phyloP scores from a whole-genome alignment of 176 grass and related monocot genomes.

The Musa schizocarpa region DNA sequence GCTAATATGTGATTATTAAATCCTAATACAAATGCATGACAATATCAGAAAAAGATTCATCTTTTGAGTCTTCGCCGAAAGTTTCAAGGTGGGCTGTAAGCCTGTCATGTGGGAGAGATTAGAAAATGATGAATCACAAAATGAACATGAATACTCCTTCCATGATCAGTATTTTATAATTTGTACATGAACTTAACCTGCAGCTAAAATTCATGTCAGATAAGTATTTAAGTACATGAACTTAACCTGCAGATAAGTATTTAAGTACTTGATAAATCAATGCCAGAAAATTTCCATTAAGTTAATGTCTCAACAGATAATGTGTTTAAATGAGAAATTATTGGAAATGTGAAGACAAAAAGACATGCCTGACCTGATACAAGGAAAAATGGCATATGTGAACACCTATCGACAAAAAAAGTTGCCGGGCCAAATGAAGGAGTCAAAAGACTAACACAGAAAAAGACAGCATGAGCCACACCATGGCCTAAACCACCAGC shows the following conservation, averaged over 20 bases:
- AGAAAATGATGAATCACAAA: neutral
- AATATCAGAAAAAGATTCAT: neutral
- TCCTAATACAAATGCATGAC: neutral
- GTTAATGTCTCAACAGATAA: neutral
- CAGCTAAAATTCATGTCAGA: neutral
- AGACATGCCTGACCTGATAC: constrained; percentile 37
- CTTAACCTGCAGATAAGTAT: neutral
- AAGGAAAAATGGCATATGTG: constrained; percentile 87
- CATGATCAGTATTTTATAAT: neutral
- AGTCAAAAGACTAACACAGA: constrained; percentile 89
- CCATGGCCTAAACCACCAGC: constrained; percentile 98
- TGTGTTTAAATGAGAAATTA: neutral
- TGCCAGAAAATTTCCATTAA: neutral
- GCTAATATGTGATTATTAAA: no score
- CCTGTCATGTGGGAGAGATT: neutral
- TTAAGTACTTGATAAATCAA: neutral
- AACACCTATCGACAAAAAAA: constrained; percentile 79
- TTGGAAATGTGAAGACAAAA: neutral
- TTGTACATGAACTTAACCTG: neutral
- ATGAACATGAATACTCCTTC: neutral
- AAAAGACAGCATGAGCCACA: constrained; percentile 79
- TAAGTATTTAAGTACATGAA: neutral
- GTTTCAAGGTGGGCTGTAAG: neutral
- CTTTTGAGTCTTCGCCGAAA: neutral
- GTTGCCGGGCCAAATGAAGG: constrained; percentile 84